Evolutionary conservation across 805 yeast genomes (phyloP).

Genomic region (Blastobotrys parvus): DNA sequence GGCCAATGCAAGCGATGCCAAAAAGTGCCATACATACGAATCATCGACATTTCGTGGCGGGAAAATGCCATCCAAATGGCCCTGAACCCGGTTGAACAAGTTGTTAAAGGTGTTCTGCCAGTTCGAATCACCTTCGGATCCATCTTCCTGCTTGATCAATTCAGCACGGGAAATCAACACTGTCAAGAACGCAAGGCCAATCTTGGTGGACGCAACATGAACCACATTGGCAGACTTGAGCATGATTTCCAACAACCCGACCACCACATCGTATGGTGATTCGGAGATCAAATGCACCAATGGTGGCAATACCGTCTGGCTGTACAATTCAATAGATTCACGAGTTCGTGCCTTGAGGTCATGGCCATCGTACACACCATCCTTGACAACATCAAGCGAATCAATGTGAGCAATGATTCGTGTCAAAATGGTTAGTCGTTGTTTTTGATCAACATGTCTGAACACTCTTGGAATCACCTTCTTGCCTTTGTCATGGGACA

Average conservation of each 20-base stretch:
- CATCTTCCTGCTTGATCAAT: conserved; percentile 73
- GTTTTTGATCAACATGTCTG: conserved; percentile 69
- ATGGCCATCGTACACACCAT: conserved; percentile 55
- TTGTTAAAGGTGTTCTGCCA: conserved; percentile 82
- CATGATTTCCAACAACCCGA: conserved; percentile 62
- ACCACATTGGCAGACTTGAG: conserved; percentile 64
- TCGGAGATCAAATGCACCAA: conserved; percentile 78
- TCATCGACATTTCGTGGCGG: conserved; percentile 63
- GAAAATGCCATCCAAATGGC: conserved; percentile 68
- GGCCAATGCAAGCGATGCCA: conserved; percentile 87
- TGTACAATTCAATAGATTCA: conserved; percentile 67
- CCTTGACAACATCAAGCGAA: conserved; percentile 64
- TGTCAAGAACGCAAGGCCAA: conserved; percentile 81
- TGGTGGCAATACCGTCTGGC: conserved; percentile 72
- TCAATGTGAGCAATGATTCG: conserved; percentile 74
- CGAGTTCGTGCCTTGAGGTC: conserved; percentile 32
- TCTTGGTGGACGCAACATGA: conserved; percentile 45
- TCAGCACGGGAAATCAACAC: conserved; percentile 90
- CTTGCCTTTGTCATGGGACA: conserved; percentile 80
- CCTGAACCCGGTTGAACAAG: conserved; percentile 70
- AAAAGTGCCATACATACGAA: conserved; percentile 91
- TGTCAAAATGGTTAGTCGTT: conserved; percentile 67
- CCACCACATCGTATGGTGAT: conserved; percentile 68
- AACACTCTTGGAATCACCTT: conserved; percentile 83
- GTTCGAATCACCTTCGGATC: conserved; percentile 37